Base-by-base conservation (phyloP, 257 asterid species). In the Solanum paucissectum region DNA sequence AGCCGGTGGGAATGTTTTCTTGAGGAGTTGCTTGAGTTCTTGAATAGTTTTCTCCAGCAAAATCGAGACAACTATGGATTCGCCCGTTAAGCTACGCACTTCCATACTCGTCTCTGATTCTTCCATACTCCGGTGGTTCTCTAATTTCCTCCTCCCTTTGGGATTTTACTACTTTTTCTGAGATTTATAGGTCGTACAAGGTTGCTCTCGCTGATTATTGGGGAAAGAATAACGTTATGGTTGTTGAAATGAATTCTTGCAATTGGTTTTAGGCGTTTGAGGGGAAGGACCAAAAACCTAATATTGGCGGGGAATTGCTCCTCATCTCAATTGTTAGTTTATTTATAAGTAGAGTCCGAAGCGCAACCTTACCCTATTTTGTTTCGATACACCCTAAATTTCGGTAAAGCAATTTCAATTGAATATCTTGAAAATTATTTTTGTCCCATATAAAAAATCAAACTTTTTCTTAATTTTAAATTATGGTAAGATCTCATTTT, bases 31-130 rank as follows among this genome's bases (percentile, higher is more conserved):
- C 94, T 95, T 94, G 86, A 95, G 92, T 88, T 94, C 89, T 77
- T 88, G 91, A 89, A 96, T 89, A 23, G 95, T 95, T 55, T 91
- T 87, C 90, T 86, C 87, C 68, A 92, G 89, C 27, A 87, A 86
- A 55, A 94, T 89, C 9, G 91, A 83, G 55, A 94, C 88, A 40
- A 74, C 34, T 32, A 94, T 79, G 12, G 98, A 94, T 90, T 95
- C 98, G 7, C 99, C 98, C 13, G 87, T 88, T 85, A 96, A 90
- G 89, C 96, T 93, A 66, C 98, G 96, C 20, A 95, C 94, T 90
- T 95, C 92, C 46, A 96, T 89, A 89, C 88, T 92, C 71, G 40
- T 16, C 66, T 79, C 85, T 27, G 84, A 42, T 77, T 42, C 84
- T 42, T 77, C 84, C 87, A 71, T 68, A 12, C 75, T 68, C 21